These are phyloP conservation scores for Pseudogymnoascus sp. DNA, from an alignment of 2,329 filamentous ascomycete genomes.

Conservation along the genomic window DNA sequence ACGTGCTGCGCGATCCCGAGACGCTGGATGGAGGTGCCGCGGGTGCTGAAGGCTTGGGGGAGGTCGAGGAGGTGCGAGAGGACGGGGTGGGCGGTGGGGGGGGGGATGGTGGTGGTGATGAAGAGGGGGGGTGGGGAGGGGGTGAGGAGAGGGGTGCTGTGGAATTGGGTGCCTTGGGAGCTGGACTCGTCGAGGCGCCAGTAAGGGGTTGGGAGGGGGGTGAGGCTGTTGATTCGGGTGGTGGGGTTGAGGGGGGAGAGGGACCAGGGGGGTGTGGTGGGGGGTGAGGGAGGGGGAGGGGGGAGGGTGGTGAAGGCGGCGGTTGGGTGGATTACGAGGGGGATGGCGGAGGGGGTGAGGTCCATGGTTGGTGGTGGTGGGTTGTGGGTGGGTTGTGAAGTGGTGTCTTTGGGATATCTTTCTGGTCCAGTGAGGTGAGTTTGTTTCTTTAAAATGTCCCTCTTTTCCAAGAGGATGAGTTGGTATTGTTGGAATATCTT, in stretches of 20 bases:
- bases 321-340: not conserved
- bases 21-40: slow-evolving; percentile 20
- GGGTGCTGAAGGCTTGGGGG: slow-evolving; percentile 21
- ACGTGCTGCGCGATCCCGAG: slow-evolving; percentile 47
- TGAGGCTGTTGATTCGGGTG: slow-evolving; percentile 47
- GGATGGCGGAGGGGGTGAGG: not conserved
- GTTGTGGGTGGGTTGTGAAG: not conserved
- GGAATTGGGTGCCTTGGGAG: slow-evolving; percentile 49
- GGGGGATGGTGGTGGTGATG: slow-evolving; percentile 51
- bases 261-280: slow-evolving; percentile 46
- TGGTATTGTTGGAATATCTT: not conserved
- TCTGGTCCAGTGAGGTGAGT: not conserved
- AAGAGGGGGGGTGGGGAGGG: slow-evolving; percentile 40
- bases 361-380: not conserved
- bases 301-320: not conserved
- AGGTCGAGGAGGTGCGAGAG: slow-evolving; percentile 27
- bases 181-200: slow-evolving; percentile 54
- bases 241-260: slow-evolving; percentile 43
- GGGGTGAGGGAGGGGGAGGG: slow-evolving; percentile 41
- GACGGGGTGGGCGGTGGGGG: slow-evolving; percentile 35
- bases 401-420: not conserved
- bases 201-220: slow-evolving; percentile 44
- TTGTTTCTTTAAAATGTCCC: not conserved
- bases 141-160: slow-evolving; percentile 43
- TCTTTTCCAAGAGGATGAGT: not conserved